Conservation (phyloP, 2,329 filamentous ascomycete genomes). For the Fusarium subglutinans region DNA sequence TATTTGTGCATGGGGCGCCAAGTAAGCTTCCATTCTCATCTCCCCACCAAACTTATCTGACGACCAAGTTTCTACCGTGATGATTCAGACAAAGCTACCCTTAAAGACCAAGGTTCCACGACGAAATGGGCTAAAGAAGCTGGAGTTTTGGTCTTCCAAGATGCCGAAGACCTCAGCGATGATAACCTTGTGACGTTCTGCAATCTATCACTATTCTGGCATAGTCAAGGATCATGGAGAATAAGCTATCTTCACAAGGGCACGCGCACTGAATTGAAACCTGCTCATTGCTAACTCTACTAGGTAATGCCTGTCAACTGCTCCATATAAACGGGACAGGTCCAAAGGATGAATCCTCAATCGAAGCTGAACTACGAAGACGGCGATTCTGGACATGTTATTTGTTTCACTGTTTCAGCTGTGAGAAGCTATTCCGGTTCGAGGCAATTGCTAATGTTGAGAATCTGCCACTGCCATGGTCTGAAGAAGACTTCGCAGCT, state of each 20-base stretch:
- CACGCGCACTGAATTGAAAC: accelerated
- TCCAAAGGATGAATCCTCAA: accelerated
- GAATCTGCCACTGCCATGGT: not conserved
- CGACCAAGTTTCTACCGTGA: slow-evolving; percentile 27
- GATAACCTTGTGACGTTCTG: slow-evolving; percentile 31
- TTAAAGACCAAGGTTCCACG: slow-evolving; percentile 8
- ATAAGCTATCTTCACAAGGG: slow-evolving; percentile 36
- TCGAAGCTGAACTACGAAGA: not conserved
- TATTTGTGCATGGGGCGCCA: slow-evolving; percentile 34
- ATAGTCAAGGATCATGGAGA: slow-evolving; percentile 35
- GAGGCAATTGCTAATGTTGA: not conserved
- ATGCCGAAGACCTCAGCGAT: slow-evolving; percentile 9
- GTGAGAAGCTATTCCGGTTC: not conserved
- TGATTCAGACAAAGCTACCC: accelerated
- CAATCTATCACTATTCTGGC: slow-evolving; percentile 34
- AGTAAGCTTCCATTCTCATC: not conserved
- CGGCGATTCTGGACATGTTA: not conserved
- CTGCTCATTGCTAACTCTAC: accelerated
- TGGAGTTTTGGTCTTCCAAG: slow-evolving; percentile 14
- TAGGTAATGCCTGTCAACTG: slow-evolving; percentile 28
- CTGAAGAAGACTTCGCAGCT: not conserved
- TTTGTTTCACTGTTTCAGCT: not conserved
- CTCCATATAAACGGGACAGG: slow-evolving; percentile 21
- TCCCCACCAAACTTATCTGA: accelerated
- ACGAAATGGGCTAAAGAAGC: slow-evolving; percentile 23